These are phyloP conservation scores for Didymellaceae sp. DNA, from an alignment of 2,329 filamentous ascomycete species.

Conservation along the genomic window DNA sequence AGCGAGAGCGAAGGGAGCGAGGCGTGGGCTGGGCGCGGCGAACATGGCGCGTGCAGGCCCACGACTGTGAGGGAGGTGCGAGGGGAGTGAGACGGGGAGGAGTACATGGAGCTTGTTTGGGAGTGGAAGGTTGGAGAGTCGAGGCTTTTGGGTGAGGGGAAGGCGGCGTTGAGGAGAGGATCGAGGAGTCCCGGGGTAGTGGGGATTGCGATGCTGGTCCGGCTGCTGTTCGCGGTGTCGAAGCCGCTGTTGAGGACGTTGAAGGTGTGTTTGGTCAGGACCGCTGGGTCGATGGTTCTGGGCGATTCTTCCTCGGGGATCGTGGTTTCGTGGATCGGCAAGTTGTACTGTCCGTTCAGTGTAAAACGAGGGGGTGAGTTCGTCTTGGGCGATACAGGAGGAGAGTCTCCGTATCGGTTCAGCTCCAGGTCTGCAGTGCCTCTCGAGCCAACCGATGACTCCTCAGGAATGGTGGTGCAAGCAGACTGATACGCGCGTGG, in stretches of 20 bases:
- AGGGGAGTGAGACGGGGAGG: slow-evolving; percentile 18
- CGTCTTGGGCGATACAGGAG: slow-evolving; percentile 50
- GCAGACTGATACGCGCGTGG: slow-evolving; percentile 29
- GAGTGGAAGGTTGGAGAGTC: slow-evolving; percentile 22
- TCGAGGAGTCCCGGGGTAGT: slow-evolving; percentile 24
- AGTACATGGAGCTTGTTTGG: slow-evolving; percentile 22
- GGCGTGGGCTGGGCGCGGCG: slow-evolving; percentile 31
- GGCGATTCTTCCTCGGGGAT: slow-evolving; percentile 33
- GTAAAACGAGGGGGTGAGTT: slow-evolving; percentile 28
- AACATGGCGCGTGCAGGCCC: slow-evolving; percentile 23
- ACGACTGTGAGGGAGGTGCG: slow-evolving; percentile 9
- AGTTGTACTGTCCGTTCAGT: slow-evolving; percentile 19
- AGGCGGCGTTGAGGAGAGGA: slow-evolving; percentile 32
- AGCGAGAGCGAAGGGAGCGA: slow-evolving; percentile 28
- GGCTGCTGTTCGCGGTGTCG: slow-evolving; percentile 18
- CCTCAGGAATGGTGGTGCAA: slow-evolving; percentile 35
- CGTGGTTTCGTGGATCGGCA: slow-evolving; percentile 40
- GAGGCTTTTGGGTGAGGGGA: slow-evolving; percentile 15
- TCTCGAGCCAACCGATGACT: slow-evolving; percentile 27
- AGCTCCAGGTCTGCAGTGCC: slow-evolving; percentile 17
- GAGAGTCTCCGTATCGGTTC: slow-evolving; percentile 37
- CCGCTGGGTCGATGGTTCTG: slow-evolving; percentile 37
- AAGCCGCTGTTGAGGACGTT: slow-evolving; percentile 27
- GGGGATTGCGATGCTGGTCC: slow-evolving; percentile 22
- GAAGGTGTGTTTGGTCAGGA: slow-evolving; percentile 34